Percentiles rank a stretch among this genome's conserved stretches.
phyloP scores from a whole-genome alignment of 345 rosid genomes.

The Ricinus communis region DNA sequence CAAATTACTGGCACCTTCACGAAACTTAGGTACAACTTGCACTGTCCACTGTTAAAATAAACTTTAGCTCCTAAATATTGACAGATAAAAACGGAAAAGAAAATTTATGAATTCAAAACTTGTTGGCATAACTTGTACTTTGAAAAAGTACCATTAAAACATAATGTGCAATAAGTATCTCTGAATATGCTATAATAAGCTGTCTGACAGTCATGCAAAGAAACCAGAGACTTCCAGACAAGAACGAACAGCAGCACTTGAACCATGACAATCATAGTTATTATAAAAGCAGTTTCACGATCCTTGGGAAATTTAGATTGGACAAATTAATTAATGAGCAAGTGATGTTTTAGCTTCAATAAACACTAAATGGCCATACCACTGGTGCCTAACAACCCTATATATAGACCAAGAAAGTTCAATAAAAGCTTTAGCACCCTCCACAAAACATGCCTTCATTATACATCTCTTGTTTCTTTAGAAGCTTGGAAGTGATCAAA shows the following conservation, averaged over 20 bases:
- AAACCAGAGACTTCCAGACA: not conserved
- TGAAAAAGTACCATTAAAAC: too few relatives aligned
- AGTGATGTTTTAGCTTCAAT: too few relatives aligned
- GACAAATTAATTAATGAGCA: too few relatives aligned
- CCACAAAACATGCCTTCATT: too few relatives aligned
- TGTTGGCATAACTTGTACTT: not conserved
- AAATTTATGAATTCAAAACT: not conserved
- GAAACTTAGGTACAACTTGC: slow-evolving; percentile 89
- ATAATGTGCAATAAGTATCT: not conserved
- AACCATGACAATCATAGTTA: not conserved
- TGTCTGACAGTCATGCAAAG: not conserved
- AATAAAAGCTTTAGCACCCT: not conserved
- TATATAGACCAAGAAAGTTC: not conserved
- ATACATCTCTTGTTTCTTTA: not conserved
- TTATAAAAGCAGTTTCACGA: not conserved
- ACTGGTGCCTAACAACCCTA: not conserved
- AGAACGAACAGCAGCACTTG: too few relatives aligned
- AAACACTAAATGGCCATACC: too few relatives aligned
- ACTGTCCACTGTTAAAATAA: slow-evolving; percentile 76
- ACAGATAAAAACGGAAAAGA: slow-evolving; percentile 10
- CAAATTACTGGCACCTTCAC: slow-evolving; percentile 85
- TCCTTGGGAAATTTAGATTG: too few relatives aligned
- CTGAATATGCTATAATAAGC: not conserved
- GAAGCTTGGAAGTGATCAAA: not conserved
- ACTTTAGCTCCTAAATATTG: slow-evolving; percentile 26